Percentiles rank a stretch among this genome's conserved stretches.
phyloP scores from a whole-genome alignment of 148 eudicot genomes.

The Fallopia convolvulus region DNA sequence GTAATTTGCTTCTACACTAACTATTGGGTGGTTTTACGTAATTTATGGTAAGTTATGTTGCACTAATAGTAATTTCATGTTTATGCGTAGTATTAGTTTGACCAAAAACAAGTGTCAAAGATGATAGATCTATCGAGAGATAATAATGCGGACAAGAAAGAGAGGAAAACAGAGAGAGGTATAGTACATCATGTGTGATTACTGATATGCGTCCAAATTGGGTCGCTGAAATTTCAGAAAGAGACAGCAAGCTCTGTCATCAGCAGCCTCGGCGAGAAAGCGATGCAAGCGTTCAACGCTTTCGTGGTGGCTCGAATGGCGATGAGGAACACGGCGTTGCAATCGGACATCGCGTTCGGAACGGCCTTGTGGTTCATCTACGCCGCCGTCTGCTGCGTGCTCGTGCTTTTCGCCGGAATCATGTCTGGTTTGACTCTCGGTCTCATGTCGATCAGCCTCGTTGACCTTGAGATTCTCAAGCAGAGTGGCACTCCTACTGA shows the following conservation, averaged over 20 bases:
- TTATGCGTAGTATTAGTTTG: no score
- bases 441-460: slow-evolving; percentile 84
- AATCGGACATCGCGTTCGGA: slow-evolving; percentile 51
- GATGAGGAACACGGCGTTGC: slow-evolving; percentile 15
- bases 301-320: slow-evolving; percentile 34
- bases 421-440: slow-evolving; percentile 95
- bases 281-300: slow-evolving; percentile 51
- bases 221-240: background rate
- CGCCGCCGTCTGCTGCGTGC: slow-evolving; percentile 47
- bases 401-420: slow-evolving; percentile 77
- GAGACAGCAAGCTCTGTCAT: background rate
- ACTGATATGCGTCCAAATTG: background rate
- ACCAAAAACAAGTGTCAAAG: background rate
- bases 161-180: background rate
- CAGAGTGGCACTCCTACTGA: slow-evolving; percentile 68
- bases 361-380: slow-evolving; percentile 53
- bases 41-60: no score
- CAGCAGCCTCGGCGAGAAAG: background rate
- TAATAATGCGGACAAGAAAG: background rate
- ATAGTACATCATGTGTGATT: background rate
- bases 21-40: no score
- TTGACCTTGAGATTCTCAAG: slow-evolving; percentile 87
- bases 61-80: no score
- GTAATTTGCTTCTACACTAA: no score
- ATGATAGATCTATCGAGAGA: background rate